Evolutionary conservation across 768 basidiomycete genomes (phyloP).

Genomic region (Plicaturopsis crispa): DNA sequence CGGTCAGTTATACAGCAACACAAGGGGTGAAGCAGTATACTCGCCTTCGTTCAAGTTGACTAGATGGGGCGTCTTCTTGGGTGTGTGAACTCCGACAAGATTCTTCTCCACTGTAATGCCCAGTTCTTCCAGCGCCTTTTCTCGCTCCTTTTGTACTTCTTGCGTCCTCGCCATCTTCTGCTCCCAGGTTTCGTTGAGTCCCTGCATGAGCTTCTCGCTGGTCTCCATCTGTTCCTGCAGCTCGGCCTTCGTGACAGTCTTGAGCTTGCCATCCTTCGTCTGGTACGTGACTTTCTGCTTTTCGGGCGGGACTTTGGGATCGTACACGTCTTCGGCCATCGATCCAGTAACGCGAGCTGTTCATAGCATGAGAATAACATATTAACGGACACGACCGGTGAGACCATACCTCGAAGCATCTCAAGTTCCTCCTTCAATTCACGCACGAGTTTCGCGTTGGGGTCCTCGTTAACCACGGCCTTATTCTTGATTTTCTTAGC

Average conservation of each 20-base stretch:
- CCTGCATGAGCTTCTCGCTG: conserved; percentile 92
- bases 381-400: conserved; percentile 17
- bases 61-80: conserved; percentile 95
- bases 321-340: conserved; percentile 67
- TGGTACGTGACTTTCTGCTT: conserved; percentile 94
- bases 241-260: conserved; percentile 95
- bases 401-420: conserved; percentile 66
- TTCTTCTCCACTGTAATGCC: conserved; percentile 98
- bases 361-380: conserved; percentile 7
- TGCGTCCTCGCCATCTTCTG: conserved; percentile 87
- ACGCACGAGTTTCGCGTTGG: conserved; percentile 96
- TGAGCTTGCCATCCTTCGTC: conserved; percentile 88
- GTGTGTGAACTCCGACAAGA: conserved; percentile 93
- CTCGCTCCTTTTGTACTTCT: conserved; percentile 93
- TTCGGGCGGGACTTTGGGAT: conserved; percentile 85
- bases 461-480: conserved; percentile 98
- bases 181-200: conserved; percentile 95
- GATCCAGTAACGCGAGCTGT: conserved; percentile 70
- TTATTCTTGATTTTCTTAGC: conserved; percentile 99
- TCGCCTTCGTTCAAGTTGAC: conserved; percentile 85
- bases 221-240: conserved; percentile 95
- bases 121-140: conserved; percentile 94
- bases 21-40: conserved; percentile 12
- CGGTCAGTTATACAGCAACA: conserved; percentile 5
- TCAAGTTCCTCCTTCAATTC: conserved; percentile 99